phyloP scores from a whole-genome alignment of 148 eudicot species.

The Silene latifolia region DNA sequence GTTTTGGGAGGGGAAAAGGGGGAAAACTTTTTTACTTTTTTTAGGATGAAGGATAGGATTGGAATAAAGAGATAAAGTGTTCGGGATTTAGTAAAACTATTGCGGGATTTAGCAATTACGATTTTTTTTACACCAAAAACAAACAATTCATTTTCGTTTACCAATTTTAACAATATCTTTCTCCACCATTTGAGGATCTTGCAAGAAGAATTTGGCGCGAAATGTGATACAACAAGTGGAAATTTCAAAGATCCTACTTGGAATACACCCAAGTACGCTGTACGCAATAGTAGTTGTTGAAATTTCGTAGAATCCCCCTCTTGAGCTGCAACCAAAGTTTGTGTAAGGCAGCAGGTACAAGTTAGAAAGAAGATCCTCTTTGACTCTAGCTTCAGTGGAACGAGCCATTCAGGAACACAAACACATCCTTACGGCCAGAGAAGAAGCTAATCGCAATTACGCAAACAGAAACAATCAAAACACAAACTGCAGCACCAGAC shows the following conservation, averaged over 20 bases:
- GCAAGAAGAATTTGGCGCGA: not conserved
- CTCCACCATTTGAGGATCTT: constrained; percentile 43
- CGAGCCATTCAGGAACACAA: constrained; percentile 33
- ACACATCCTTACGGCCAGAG: constrained; percentile 30
- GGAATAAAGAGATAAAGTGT: too few relatives aligned
- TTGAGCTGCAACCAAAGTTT: constrained; percentile 17
- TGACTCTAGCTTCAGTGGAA: constrained; percentile 37
- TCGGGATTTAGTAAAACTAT: too few relatives aligned
- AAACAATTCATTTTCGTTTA: too few relatives aligned
- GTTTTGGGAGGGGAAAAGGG: too few relatives aligned
- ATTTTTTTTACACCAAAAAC: too few relatives aligned
- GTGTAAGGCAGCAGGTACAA: not conserved
- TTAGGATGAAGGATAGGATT: too few relatives aligned
- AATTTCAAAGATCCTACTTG: constrained; percentile 24
- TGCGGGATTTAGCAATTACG: too few relatives aligned
- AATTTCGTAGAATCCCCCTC: too few relatives aligned
- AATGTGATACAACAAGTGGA: not conserved
- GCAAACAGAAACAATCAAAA: too few relatives aligned
- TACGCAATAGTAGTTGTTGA: too few relatives aligned
- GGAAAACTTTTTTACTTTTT: too few relatives aligned
- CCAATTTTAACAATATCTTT: constrained; percentile 18
- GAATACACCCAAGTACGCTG: too few relatives aligned
- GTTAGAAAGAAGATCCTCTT: constrained; percentile 11
- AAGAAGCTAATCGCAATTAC: constrained; percentile 23
- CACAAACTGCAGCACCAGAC: constrained; percentile 8